phyloP scores from a whole-genome alignment of 2,329 filamentous ascomycete species.

The Xylariaceae sp. region DNA sequence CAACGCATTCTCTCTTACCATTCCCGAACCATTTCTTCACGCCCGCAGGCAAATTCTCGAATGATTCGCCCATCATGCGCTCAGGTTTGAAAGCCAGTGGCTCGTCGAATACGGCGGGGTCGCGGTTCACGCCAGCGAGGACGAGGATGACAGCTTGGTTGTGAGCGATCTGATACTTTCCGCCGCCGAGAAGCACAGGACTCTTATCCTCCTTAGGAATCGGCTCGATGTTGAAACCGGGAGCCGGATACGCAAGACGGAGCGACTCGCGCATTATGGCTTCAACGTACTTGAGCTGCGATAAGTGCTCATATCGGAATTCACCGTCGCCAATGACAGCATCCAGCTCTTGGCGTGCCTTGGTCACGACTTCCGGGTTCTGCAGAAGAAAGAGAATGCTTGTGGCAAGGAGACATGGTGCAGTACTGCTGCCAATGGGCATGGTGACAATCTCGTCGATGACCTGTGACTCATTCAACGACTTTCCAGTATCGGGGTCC shows the following conservation, averaged over 20 bases:
- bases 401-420: conserved; percentile 53
- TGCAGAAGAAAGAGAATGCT: conserved; percentile 59
- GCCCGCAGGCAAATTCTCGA: conserved; percentile 50
- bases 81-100: conserved; percentile 55
- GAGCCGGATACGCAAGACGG: conserved; percentile 60
- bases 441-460: conserved; percentile 74
- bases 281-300: conserved; percentile 60
- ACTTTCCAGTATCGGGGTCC: conserved; percentile 67
- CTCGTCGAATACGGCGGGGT: conserved; percentile 55
- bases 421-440: conserved; percentile 63
- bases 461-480: conserved; percentile 64
- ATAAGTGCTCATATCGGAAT: conserved; percentile 55
- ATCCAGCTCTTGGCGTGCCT: conserved; percentile 62
- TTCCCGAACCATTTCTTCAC: conserved; percentile 61
- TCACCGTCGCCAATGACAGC: conserved; percentile 54
- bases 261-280: conserved; percentile 62
- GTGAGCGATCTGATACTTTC: conserved; percentile 57
- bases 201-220: conserved; percentile 48
- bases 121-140: conserved; percentile 57
- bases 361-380: conserved; percentile 55
- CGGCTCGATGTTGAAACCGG: conserved; percentile 61
- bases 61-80: conserved; percentile 55
- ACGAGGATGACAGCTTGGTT: conserved; percentile 58
- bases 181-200: conserved; percentile 55
- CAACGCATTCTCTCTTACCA: conserved; percentile 59